Conservation (phyloP, 1,284 basidiomycete species). For the Irpex sp. region DNA sequence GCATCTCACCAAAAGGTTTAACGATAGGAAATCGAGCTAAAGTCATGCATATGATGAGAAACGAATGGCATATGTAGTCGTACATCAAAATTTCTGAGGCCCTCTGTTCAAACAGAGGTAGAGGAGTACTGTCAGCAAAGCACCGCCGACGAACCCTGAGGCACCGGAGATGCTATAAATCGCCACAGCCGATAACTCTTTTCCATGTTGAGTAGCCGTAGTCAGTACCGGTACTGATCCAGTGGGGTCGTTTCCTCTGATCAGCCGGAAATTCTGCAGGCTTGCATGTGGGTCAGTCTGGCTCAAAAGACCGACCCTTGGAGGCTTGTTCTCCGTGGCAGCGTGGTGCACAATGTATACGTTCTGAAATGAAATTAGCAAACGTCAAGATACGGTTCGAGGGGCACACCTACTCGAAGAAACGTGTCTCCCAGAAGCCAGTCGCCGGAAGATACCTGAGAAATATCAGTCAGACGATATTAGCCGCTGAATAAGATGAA, state of each 20-base stretch:
- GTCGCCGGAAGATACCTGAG: constrained; percentile 54
- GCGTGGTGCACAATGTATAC: constrained; percentile 49
- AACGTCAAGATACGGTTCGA: not conserved
- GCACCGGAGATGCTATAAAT: constrained; percentile 27
- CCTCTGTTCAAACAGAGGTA: constrained; percentile 9
- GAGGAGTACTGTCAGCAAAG: constrained; percentile 21
- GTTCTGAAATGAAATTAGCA: constrained; percentile 35
- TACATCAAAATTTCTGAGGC: constrained; percentile 5
- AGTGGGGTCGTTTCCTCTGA: constrained; percentile 42
- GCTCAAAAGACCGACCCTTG: constrained; percentile 45
- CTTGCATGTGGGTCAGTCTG: constrained; percentile 40
- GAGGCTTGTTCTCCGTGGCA: constrained; percentile 37
- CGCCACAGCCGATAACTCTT: constrained; percentile 18
- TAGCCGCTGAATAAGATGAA: not conserved
- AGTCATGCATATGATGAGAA: too few species aligned
- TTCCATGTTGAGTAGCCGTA: constrained; percentile 10
- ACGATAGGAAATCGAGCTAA: too few species aligned
- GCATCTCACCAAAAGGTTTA: too few species aligned
- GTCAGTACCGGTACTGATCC: constrained; percentile 23
- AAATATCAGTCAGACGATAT: not conserved
- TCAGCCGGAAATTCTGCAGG: constrained; percentile 36
- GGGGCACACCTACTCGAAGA: constrained; percentile 39
- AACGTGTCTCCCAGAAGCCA: constrained; percentile 61
- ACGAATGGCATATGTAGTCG: not conserved
- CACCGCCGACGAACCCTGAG: constrained; percentile 29